Evolutionary conservation across 768 basidiomycete genomes (phyloP).

Genomic region (Dacryopinax spathularia): DNA sequence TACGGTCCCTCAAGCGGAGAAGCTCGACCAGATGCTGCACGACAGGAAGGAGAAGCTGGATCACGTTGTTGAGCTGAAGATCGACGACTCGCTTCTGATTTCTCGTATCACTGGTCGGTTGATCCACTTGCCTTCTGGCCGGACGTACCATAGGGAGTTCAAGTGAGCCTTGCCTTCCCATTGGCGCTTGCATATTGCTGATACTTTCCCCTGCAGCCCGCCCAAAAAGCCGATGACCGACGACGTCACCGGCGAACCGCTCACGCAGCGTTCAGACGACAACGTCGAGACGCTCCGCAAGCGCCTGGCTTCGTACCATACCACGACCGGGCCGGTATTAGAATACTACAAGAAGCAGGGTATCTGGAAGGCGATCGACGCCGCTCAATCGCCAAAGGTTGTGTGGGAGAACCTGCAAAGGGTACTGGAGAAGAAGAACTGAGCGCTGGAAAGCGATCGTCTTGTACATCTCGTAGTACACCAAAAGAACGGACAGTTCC

Average conservation of each 20-base stretch:
- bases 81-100: conserved; percentile 89
- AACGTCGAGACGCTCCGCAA: conserved; percentile 90
- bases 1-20: conserved; percentile 90
- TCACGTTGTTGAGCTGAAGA: conserved; percentile 80
- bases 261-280: conserved; percentile 95
- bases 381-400: conserved; percentile 78
- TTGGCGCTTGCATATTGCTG: neutral
- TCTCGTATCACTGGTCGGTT: conserved; percentile 94
- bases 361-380: conserved; percentile 83
- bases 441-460: neutral
- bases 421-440: conserved; percentile 41
- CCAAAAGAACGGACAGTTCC: conserved; percentile 2
- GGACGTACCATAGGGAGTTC: conserved; percentile 93
- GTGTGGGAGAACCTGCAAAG: conserved; percentile 77
- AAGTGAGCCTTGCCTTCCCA: conserved; percentile 43
- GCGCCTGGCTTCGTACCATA: conserved; percentile 77
- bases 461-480: neutral
- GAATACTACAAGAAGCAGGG: conserved; percentile 90
- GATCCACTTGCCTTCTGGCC: conserved; percentile 76
- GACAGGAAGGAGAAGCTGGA: conserved; percentile 75
- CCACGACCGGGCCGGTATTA: conserved; percentile 87
- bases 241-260: conserved; percentile 87
- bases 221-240: conserved; percentile 93
- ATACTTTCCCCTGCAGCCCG: conserved; percentile 43
- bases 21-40: conserved; percentile 82